Evolutionary conservation across 495 filamentous ascomycete genomes (phyloP).

Genomic region (Aspergillus homomorphus): DNA sequence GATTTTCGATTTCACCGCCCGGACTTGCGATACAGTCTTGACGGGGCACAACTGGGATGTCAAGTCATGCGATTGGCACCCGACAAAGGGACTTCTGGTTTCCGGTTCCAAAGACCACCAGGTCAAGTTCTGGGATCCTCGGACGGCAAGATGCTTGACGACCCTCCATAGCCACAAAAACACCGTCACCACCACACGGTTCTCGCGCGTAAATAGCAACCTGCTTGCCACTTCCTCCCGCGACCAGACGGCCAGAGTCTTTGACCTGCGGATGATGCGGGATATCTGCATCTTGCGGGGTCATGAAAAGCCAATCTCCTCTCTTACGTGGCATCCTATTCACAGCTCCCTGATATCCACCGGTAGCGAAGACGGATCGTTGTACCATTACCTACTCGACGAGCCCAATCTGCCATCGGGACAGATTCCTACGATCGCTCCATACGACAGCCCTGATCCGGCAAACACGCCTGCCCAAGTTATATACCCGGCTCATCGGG

Average conservation of each 20-base stretch:
- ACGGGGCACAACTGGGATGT: constrained; percentile 95
- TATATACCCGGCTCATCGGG: constrained; percentile 80
- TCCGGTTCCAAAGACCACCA: constrained; percentile 97
- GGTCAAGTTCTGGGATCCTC: constrained; percentile 96
- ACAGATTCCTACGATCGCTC: constrained; percentile 61
- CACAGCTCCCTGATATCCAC: constrained; percentile 87
- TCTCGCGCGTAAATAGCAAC: constrained; percentile 77
- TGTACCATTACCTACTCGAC: constrained; percentile 90
- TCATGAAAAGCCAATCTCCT: constrained; percentile 93
- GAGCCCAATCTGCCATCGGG: constrained; percentile 81
- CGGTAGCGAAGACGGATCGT: constrained; percentile 80
- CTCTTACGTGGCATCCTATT: constrained; percentile 89
- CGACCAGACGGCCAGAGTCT: constrained; percentile 86
- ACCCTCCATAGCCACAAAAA: constrained; percentile 98
- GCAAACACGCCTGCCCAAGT: constrained; percentile 74
- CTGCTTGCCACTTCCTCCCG: constrained; percentile 88
- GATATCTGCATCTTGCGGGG: constrained; percentile 88
- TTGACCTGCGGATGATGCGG: constrained; percentile 97
- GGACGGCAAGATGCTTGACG: constrained; percentile 82
- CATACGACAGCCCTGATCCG: constrained; percentile 80
- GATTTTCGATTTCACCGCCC: constrained; percentile 93
- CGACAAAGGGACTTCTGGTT: constrained; percentile 87
- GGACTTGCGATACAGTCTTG: constrained; percentile 73
- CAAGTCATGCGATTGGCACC: constrained; percentile 96
- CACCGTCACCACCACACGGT: constrained; percentile 82